Base-by-base conservation (phyloP, 768 basidiomycete genomes). In the Podaxis carcinomalis region DNA sequence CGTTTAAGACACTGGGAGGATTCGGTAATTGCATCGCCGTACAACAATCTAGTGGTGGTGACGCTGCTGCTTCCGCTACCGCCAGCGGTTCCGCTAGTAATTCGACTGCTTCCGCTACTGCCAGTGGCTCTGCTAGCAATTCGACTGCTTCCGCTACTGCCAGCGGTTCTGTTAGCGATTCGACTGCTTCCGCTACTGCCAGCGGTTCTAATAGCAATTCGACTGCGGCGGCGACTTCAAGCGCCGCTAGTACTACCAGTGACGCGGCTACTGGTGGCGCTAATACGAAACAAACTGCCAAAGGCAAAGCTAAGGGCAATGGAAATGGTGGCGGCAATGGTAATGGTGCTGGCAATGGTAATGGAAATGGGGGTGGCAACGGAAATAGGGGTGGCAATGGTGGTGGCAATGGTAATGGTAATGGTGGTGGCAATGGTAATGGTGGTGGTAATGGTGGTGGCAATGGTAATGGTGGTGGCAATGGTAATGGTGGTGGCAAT, bases 11-110 rank as follows among this genome's bases (percentile, higher is more conserved):
- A 19, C 69, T 78, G 19, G 77, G 74, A 23, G 79, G 80, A 28
- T 84, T 83, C 68, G 83, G 83, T 56, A 84, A 82, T 68, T 85
- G 83, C 60, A 76, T 79, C 10, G 81, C 76, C 35, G 80, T 84
- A 9, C 75, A 79, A 55, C 75, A 77, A 61, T 68, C 67, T 19
- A 68, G 59, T 44, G 66, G 64, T 53, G 62, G 62, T 52, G 67
- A 62, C 39, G 66, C 64, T 57, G 53, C 36, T 47, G 55, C 42
- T 13, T n/a, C n/a, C n/a, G n/a, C n/a, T n/a, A n/a, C n/a, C n/a
- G 66, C 37, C 4, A 58, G 46, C 6, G 65, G 61, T 27, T 59
- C 47, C 56, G 63, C 11, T 42, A 42, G 60, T 54, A 11, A 64
- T 54, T 55, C 64, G 66, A 23, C 58, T 19, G 25, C 54, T 21